A percentile compares a stretch with the other conserved stretches of the same genome.
phyloP scores from a whole-genome alignment of 2,329 filamentous ascomycete species.

The Neonectria punicea region DNA sequence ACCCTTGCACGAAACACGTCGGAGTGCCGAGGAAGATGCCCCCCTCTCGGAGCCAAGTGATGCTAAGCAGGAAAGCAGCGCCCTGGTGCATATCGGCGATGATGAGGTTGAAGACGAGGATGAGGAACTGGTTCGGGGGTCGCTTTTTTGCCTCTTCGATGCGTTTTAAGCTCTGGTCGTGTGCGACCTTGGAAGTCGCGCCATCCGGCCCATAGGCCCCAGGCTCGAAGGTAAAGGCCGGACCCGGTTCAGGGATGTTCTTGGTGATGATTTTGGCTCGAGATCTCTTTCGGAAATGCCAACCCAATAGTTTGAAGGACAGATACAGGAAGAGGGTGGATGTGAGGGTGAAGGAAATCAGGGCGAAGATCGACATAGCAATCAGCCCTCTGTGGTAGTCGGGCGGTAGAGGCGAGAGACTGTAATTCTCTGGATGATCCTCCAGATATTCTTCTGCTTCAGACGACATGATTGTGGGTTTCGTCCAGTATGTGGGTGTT shows the following conservation, averaged over 20 bases:
- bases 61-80: constrained; percentile 70
- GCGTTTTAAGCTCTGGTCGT: constrained; percentile 16
- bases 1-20: constrained; percentile 72
- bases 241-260: constrained; percentile 30
- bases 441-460: constrained; percentile 22
- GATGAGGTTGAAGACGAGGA: constrained; percentile 77
- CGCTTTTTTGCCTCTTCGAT: constrained; percentile 17
- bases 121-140: constrained; percentile 71
- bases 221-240: constrained; percentile 42
- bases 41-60: constrained; percentile 65
- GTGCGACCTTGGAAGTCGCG: constrained; percentile 20
- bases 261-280: constrained; percentile 24
- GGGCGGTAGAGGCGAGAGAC: constrained; percentile 35
- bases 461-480: constrained; percentile 22
- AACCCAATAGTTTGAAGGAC: constrained; percentile 41
- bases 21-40: constrained; percentile 62
- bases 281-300: constrained; percentile 33
- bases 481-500: constrained; percentile 5
- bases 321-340: constrained; percentile 44
- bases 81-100: constrained; percentile 74
- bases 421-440: constrained; percentile 27
- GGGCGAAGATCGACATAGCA: constrained; percentile 43
- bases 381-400: constrained; percentile 40
- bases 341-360: constrained; percentile 44
- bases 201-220: constrained; percentile 18